Conservation (phyloP, 805 yeast genomes). For the Cyberlindnera subsufficiens region DNA sequence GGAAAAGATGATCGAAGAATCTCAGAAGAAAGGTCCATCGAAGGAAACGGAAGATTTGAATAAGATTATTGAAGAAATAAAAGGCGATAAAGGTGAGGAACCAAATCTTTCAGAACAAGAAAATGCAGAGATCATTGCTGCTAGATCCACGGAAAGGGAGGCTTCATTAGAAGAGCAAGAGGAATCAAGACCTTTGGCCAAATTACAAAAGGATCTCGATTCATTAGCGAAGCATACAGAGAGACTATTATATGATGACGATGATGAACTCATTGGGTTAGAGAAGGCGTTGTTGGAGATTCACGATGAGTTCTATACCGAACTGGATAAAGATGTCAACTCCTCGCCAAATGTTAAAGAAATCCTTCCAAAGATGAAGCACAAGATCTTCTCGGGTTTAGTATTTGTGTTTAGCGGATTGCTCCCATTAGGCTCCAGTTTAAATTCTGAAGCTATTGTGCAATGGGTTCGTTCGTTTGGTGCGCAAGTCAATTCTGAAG, state of each 20-base stretch:
- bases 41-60: slow-evolving; percentile 26
- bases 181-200: slow-evolving; percentile 78
- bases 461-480: slow-evolving; percentile 93
- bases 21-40: slow-evolving; percentile 18
- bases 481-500: slow-evolving; percentile 71
- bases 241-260: slow-evolving; percentile 67
- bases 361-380: slow-evolving; percentile 75
- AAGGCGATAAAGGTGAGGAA: slow-evolving; percentile 26
- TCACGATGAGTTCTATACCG: slow-evolving; percentile 60
- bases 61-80: slow-evolving; percentile 23
- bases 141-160: slow-evolving; percentile 47
- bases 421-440: slow-evolving; percentile 74
- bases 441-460: slow-evolving; percentile 79
- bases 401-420: slow-evolving; percentile 81
- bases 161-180: slow-evolving; percentile 75
- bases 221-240: slow-evolving; percentile 16
- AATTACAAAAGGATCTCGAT: slow-evolving; percentile 69
- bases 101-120: slow-evolving; percentile 30
- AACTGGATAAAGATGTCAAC: slow-evolving; percentile 33
- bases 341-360: slow-evolving; percentile 59
- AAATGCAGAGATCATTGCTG: slow-evolving; percentile 25
- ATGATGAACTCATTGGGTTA: slow-evolving; percentile 63
- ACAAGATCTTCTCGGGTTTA: slow-evolving; percentile 57
- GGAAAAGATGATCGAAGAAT: slow-evolving; percentile 30
- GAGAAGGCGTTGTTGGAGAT: slow-evolving; percentile 57